Base-by-base conservation (phyloP, 1,284 basidiomycete species). In the Trametes hirsuta region DNA sequence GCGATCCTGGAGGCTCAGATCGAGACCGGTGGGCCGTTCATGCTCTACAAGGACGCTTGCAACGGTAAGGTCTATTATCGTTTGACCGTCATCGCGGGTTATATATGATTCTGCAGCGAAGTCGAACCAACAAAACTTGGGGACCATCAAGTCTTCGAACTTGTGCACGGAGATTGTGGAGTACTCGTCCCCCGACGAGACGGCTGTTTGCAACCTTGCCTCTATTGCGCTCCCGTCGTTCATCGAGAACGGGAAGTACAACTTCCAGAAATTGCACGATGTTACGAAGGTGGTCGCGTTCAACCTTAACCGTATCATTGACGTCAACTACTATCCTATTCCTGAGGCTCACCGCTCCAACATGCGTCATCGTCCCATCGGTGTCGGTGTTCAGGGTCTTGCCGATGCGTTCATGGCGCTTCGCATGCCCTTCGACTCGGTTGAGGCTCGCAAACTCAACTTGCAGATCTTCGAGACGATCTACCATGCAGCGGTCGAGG, bases 161-260 rank as follows among this genome's bases (percentile, higher is more conserved):
- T 81, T 99, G 46, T 99, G 97, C 82, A 98, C 97, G 11, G 97
- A 99, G 77, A 99, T 99, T 74, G 93, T 99, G 75, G 95, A 99
- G 79, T 99, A 98, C 80, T 97, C 94, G 53, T 86, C 97, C 11
- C 96, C 97, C 0, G 97, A 99, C 61, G 97, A 99, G 79, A 96
- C 93, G 41, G 97, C 97, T 49, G 97, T 99, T 46, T 99, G 97
- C 85, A 99, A 99, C 79, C 86, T 99, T 58, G 97, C 97, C 12
- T 99, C 97, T 9, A 86, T 99, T 64, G 96, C 97, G 5, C 88
- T 99, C 6, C 97, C 97, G 11, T 86, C 90, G 18, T 96, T 90
- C 77, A 88, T 97, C 74, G 79, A 82, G 61, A 81, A 87, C 58
- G 86, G 86, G 45, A 75, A 78, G 57, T 97, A 95, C 77, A 90